Percentiles rank a stretch among this genome's conserved stretches.
phyloP scores from a whole-genome alignment of 345 rosid species.

The Populus deltoides region DNA sequence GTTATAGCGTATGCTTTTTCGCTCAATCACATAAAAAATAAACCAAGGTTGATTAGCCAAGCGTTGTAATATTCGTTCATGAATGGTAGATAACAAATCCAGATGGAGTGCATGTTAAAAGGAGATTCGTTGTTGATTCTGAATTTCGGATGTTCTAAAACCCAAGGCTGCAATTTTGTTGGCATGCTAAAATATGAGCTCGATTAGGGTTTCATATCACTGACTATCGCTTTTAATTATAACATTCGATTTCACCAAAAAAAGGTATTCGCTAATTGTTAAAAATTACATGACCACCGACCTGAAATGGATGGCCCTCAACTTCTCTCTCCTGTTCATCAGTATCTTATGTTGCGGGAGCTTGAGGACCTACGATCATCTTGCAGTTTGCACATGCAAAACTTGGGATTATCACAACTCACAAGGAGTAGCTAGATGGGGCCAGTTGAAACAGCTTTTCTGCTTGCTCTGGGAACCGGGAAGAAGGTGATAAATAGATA shows the following conservation, averaged over 20 bases:
- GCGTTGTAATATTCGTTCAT: not conserved
- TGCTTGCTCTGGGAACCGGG: constrained; percentile 94
- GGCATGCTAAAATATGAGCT: no score
- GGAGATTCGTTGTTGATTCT: not conserved
- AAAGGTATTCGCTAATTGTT: not conserved
- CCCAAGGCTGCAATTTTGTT: no score
- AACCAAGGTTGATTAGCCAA: not conserved
- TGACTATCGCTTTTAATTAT: not conserved
- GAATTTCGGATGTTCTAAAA: not conserved
- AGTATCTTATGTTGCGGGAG: not conserved
- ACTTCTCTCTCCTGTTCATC: not conserved
- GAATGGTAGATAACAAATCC: not conserved
- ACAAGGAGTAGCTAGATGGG: constrained; percentile 45
- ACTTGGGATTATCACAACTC: not conserved
- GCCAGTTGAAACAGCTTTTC: constrained; percentile 57
- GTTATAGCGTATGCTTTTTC: no score
- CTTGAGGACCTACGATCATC: not conserved
- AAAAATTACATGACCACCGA: not conserved
- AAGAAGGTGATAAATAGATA: constrained; percentile 75
- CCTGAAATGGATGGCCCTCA: not conserved
- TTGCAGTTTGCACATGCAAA: constrained; percentile 11
- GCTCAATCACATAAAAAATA: no score
- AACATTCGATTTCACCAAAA: not conserved
- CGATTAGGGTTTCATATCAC: no score
- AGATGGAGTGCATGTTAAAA: not conserved